A percentile compares a stretch with the other conserved stretches of the same genome.
phyloP scores from a whole-genome alignment of 345 rosid species.

The Euclidium syriacum region DNA sequence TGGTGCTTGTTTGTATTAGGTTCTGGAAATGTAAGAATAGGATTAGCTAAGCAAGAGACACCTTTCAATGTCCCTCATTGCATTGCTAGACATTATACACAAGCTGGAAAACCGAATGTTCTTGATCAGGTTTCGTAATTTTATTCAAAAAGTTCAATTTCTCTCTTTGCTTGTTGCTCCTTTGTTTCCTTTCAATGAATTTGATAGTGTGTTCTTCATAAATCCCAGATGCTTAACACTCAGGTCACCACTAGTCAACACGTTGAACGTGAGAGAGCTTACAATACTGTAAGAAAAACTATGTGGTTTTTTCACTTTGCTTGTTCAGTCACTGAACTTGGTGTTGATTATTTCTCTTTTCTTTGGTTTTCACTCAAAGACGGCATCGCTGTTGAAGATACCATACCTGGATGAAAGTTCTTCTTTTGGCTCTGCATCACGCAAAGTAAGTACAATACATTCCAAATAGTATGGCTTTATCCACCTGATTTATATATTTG shows the following conservation, averaged over 20 bases:
- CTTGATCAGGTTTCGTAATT: constrained; percentile 58
- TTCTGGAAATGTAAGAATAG: constrained; percentile 72
- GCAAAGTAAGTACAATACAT: constrained; percentile 48
- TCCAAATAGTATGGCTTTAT: neutral
- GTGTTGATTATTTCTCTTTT: constrained; percentile 2
- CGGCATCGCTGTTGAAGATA: constrained; percentile 80
- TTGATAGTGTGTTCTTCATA: neutral
- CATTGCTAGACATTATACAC: constrained; percentile 60
- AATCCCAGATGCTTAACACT: constrained; percentile 62
- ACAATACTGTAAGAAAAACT: constrained; percentile 56
- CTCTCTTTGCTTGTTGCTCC: neutral
- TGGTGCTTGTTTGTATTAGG: constrained; percentile 26
- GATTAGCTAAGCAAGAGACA: constrained; percentile 71
- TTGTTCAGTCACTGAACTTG: neutral
- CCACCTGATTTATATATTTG: neutral
- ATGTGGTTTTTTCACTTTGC: neutral
- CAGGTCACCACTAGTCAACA: constrained; percentile 72
- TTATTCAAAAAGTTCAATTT: neutral
- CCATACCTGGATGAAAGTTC: constrained; percentile 77
- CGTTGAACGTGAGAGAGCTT: constrained; percentile 77
- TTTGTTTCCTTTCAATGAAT: neutral
- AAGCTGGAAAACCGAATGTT: constrained; percentile 42
- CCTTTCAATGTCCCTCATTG: constrained; percentile 75
- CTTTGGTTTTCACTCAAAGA: constrained; percentile 31
- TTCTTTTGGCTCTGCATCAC: constrained; percentile 58